Base-by-base conservation (phyloP, 164 flowering plant genomes). In the Umbellularia californica region DNA sequence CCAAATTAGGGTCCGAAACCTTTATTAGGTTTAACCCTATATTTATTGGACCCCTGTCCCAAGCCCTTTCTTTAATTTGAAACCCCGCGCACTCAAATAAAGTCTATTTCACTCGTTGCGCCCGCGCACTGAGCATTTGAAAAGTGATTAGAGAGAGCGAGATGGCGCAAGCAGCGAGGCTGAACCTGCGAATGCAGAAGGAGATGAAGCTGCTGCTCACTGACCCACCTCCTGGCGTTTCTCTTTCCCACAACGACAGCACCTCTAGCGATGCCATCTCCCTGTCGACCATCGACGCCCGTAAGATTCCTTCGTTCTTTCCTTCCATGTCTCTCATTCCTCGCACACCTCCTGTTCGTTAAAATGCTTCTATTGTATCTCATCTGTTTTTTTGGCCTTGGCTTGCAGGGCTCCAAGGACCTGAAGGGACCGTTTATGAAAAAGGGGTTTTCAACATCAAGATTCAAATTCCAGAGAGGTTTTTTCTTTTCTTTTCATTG, bases 381-480 rank as follows among this genome's bases (percentile, higher is more conserved):
- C 33, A 41, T 50, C n/a, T 5, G 17, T 60, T 69, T 71, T 51
- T 2, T 23, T 62, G 6, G 5, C 5, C n/a, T 67, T 51, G 24
- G 20, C 2, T 33, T 65, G 24, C 83, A 93, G 98, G 81, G 69
- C 83, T 93, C 22, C 83, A 86, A 83, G 98, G 98, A 0, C 95
- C 97, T 7, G 89, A 89, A 80, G 98, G 87, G 52, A 89, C 90
- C 22, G 98, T 88, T 2, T 93, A 92, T 62, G 88, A 81, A 4
- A 78, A 84, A 13, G 97, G 98, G 5, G 55, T 83, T 19, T 93
- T 93, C 65, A 84, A 80, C 27, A 75, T 92, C 70, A 90, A 81
- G 83, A 90, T 93, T 71, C 95, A 88, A 69, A 92, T 93, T 63
- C 98, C 98, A 0, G 98, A 93, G 20, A 82, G 97, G 97, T 91